Percentiles rank a stretch among this genome's conserved stretches.
phyloP scores from a whole-genome alignment of 148 eudicot species.

The Chenopodium quinoa region DNA sequence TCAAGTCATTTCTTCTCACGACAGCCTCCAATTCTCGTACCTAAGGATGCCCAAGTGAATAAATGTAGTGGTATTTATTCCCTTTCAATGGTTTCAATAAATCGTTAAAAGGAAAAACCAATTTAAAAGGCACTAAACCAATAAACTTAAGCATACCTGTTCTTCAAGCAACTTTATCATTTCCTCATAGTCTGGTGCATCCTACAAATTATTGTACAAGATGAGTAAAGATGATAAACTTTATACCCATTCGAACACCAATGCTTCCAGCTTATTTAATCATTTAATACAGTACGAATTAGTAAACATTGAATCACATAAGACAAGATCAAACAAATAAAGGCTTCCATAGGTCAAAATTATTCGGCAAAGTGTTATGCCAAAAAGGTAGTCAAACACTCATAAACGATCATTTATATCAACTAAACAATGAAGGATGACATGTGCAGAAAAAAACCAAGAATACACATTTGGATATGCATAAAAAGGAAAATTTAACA shows the following conservation, averaged over 20 bases:
- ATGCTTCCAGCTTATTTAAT: background rate
- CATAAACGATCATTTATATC: too few species aligned
- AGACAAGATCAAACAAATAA: background rate
- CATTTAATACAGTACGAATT: background rate
- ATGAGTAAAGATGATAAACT: background rate
- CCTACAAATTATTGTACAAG: conserved; percentile 34
- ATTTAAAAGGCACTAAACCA: conserved; percentile 4
- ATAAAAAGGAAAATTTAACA: too few species aligned
- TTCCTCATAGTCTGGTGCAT: conserved; percentile 35
- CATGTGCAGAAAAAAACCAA: background rate
- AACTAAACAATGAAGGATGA: background rate
- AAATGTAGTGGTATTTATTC: conserved; percentile 11
- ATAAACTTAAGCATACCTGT: conserved; percentile 47
- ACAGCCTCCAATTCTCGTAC: conserved; percentile 56
- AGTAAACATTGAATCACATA: background rate
- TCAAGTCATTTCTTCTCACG: conserved; percentile 60
- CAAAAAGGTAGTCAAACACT: background rate
- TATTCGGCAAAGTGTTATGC: background rate
- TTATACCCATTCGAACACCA: background rate
- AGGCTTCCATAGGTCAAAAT: background rate
- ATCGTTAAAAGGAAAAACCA: conserved; percentile 13
- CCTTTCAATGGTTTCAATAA: background rate
- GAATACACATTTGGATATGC: background rate
- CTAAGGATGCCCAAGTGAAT: conserved; percentile 39
- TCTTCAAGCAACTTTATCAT: conserved; percentile 49